These are phyloP conservation scores for Rhodotorula sp. DNA, from an alignment of 1,284 basidiomycete genomes.

Conservation along the genomic window DNA sequence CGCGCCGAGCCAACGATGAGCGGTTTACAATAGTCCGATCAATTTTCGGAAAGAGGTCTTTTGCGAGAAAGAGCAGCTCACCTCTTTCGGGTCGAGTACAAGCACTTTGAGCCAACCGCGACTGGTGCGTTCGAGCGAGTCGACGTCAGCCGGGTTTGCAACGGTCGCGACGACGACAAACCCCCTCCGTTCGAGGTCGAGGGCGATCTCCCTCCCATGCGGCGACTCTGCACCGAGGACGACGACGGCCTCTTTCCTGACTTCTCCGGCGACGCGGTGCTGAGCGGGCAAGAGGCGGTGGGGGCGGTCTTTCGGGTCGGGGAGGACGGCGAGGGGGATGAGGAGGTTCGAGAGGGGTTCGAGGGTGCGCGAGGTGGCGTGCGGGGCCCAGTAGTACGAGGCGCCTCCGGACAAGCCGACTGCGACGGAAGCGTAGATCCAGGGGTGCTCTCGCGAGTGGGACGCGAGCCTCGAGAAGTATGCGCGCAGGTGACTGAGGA, in stretches of 20 bases:
- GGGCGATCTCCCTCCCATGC: constrained; percentile 59
- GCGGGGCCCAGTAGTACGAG: constrained; percentile 18
- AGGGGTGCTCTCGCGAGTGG: constrained; percentile 15
- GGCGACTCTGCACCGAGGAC: constrained; percentile 70
- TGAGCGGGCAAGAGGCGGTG: constrained; percentile 33
- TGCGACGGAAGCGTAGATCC: constrained; percentile 17
- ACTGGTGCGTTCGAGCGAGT: constrained; percentile 62
- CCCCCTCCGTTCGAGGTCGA: constrained; percentile 68
- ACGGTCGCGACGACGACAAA: constrained; percentile 78
- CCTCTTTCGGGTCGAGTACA: constrained; percentile 72
- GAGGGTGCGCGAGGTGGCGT: background rate
- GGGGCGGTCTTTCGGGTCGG: constrained; percentile 23
- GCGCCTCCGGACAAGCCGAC: constrained; percentile 9
- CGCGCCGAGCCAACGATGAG: too few relatives aligned
- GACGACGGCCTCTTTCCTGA: constrained; percentile 49
- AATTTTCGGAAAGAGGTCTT: too few relatives aligned
- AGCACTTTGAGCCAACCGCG: constrained; percentile 73
- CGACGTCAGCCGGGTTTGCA: constrained; percentile 62
- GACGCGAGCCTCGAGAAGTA: constrained; percentile 6
- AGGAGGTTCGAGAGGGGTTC: constrained; percentile 16
- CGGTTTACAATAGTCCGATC: too few relatives aligned
- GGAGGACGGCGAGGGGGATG: constrained; percentile 26
- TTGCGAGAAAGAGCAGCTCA: constrained; percentile 43
- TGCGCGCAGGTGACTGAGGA: background rate
- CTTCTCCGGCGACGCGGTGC: constrained; percentile 41